Percentiles rank a stretch among this genome's conserved stretches.
Evolutionary conservation across 2,329 filamentous ascomycete genomes (phyloP).

Genomic region (Geosmithia morbida): DNA sequence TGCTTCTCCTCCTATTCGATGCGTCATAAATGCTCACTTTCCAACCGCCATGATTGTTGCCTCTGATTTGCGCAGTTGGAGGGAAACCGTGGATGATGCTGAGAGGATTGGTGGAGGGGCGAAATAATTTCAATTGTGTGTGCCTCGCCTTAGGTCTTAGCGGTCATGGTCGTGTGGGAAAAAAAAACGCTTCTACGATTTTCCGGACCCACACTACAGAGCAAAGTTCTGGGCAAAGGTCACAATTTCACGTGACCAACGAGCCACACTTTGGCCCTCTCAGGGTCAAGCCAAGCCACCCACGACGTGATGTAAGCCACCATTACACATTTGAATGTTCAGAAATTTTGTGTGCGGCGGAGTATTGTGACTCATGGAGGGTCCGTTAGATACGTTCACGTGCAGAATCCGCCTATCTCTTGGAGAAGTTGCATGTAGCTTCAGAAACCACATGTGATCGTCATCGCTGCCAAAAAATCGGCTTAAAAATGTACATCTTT

Average conservation of each 20-base stretch:
- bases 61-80: conserved; percentile 27
- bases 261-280: background rate
- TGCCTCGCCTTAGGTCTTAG: conserved; percentile 23
- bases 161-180: conserved; percentile 9
- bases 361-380: background rate
- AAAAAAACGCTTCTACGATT: conserved; percentile 12
- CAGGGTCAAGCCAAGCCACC: background rate
- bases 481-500: no score
- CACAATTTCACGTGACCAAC: background rate
- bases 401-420: background rate
- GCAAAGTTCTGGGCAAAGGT: background rate
- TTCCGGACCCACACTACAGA: conserved; percentile 8
- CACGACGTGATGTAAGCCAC: background rate
- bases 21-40: conserved; percentile 30
- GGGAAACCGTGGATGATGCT: conserved; percentile 20
- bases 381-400: background rate
- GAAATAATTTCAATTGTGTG: conserved; percentile 26
- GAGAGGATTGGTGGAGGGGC: conserved; percentile 24
- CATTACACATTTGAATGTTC: background rate
- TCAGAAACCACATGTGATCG: no score
- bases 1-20: background rate
- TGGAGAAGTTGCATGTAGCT: no score
- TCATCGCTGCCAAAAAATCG: no score
- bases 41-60: conserved; percentile 46
- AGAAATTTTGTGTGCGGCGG: background rate